Evolutionary conservation across 371 early-diverging fungal species (phyloP).

Genomic region (Rhizopus sp.): DNA sequence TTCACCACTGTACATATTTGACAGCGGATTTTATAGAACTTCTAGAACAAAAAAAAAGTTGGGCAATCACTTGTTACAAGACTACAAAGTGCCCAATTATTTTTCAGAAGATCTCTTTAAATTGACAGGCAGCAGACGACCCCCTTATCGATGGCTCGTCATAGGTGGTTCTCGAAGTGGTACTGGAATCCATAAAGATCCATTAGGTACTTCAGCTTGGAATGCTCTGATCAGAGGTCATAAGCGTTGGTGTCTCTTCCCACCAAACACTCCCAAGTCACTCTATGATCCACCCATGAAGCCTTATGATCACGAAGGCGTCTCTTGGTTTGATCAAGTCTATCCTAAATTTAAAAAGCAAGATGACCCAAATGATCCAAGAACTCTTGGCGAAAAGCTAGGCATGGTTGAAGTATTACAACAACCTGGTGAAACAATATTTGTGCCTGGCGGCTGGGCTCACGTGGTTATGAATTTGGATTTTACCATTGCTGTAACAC

Average conservation of each 20-base stretch:
- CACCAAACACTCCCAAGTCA: slow-evolving; percentile 57
- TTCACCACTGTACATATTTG: slow-evolving; percentile 85
- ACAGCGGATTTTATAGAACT: slow-evolving; percentile 58
- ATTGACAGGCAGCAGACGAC: slow-evolving; percentile 65
- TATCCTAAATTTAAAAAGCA: slow-evolving; percentile 55
- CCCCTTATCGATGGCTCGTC: slow-evolving; percentile 71
- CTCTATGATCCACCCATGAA: slow-evolving; percentile 64
- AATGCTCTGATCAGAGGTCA: slow-evolving; percentile 65
- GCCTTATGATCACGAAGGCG: slow-evolving; percentile 73
- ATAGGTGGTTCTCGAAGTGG: slow-evolving; percentile 68
- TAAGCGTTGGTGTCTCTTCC: slow-evolving; percentile 78
- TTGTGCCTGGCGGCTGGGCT: slow-evolving; percentile 86
- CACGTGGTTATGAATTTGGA: slow-evolving; percentile 87
- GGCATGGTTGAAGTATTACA: slow-evolving; percentile 80
- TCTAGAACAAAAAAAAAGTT: slow-evolving; percentile 18
- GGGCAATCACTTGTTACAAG: slow-evolving; percentile 50
- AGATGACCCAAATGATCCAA: slow-evolving; percentile 21
- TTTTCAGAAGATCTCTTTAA: slow-evolving; percentile 79
- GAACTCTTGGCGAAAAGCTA: slow-evolving; percentile 55
- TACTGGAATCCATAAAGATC: slow-evolving; percentile 70
- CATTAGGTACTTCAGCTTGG: slow-evolving; percentile 73
- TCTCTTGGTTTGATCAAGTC: slow-evolving; percentile 78
- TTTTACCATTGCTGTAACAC: slow-evolving; percentile 80
- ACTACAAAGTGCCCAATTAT: slow-evolving; percentile 72
- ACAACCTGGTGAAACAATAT: slow-evolving; percentile 79